Conservation (phyloP, 2,329 filamentous ascomycete species). For the Beauveria pseudobassiana region DNA sequence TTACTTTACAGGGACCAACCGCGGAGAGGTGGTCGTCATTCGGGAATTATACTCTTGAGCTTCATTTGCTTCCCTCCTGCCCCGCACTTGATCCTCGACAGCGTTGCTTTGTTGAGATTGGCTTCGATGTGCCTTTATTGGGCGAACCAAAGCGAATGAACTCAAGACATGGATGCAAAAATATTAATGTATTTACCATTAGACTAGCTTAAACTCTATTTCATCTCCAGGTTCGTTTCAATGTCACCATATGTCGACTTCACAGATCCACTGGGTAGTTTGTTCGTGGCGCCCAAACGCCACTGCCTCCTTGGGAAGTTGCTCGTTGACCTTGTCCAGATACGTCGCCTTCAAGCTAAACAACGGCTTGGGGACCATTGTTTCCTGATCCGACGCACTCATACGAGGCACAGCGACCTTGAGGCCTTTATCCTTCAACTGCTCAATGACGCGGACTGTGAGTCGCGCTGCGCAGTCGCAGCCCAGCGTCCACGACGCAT, state of each 20-base stretch:
- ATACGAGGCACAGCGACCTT: constrained; percentile 36
- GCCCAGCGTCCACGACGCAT: constrained; percentile 55
- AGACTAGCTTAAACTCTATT: background rate
- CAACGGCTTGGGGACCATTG: constrained; percentile 30
- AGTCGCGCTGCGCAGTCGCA: constrained; percentile 46
- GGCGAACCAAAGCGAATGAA: too few relatives aligned
- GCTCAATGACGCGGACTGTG: constrained; percentile 40
- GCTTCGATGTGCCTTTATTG: too few relatives aligned
- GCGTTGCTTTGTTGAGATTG: too few relatives aligned
- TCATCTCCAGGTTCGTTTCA: background rate
- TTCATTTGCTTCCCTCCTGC: too few relatives aligned
- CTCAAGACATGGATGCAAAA: too few relatives aligned
- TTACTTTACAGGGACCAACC: too few relatives aligned
- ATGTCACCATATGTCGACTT: constrained; percentile 4
- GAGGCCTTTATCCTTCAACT: constrained; percentile 38
- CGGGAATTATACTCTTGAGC: too few relatives aligned
- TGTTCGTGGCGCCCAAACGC: constrained; percentile 24
- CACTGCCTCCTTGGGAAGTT: constrained; percentile 39
- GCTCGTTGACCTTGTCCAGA: constrained; percentile 31
- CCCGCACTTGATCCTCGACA: too few relatives aligned
- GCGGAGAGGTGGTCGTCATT: too few relatives aligned
- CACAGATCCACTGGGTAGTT: constrained; percentile 22
- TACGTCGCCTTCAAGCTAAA: constrained; percentile 44
- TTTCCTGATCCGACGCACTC: constrained; percentile 21
- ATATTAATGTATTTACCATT: fast-evolving